A percentile compares a stretch with the other conserved stretches of the same genome.
Evolutionary conservation across 176 grass and related monocot species (phyloP).

Genomic region (Bolboschoenus planiculmis): DNA sequence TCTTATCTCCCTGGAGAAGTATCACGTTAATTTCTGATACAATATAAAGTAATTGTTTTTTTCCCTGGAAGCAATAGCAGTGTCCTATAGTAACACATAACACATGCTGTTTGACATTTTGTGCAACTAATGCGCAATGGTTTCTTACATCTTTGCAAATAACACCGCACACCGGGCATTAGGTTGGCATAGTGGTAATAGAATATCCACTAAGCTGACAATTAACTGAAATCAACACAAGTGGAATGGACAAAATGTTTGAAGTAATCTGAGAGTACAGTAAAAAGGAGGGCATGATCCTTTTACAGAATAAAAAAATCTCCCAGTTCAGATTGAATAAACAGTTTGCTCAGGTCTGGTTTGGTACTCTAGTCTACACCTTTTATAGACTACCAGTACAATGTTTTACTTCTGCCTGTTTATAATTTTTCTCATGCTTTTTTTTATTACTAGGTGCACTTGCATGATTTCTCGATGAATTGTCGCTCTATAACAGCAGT

Average conservation of each 20-base stretch:
- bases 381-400: too few relatives aligned
- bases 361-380: too few relatives aligned
- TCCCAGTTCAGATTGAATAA: not conserved
- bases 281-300: not conserved
- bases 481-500: not conserved
- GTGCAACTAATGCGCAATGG: not conserved
- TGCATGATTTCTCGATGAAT: not conserved
- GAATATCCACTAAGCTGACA: not conserved
- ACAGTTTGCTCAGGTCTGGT: not conserved
- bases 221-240: not conserved
- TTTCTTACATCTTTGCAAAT: not conserved
- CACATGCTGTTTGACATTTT: not conserved
- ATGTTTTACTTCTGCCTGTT: not conserved
- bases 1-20: conserved; percentile 78
- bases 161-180: not conserved
- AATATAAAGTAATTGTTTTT: conserved; percentile 22
- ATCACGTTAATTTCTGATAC: conserved; percentile 5
- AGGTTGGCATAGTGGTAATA: not conserved
- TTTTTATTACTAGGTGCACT: not conserved
- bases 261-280: not conserved
- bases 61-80: not conserved
- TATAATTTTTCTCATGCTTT: not conserved
- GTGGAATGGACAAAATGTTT: not conserved
- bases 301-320: not conserved
- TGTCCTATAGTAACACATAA: not conserved